These are phyloP conservation scores for Thelonectria olida DNA, from an alignment of 2,329 filamentous ascomycete genomes.

Conservation along the genomic window DNA sequence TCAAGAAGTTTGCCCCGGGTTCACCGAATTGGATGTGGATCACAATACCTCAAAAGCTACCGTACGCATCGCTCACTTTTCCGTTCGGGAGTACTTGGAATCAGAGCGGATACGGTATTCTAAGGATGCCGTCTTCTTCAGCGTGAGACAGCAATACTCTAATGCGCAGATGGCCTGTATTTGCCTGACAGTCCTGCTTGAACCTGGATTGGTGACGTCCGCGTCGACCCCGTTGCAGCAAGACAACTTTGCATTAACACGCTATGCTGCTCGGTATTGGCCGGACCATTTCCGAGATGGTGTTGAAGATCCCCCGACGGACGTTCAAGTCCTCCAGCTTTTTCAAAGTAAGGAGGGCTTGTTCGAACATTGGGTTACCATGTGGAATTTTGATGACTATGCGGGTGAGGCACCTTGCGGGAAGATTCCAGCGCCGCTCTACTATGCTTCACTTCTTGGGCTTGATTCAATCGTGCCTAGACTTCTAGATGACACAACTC, in stretches of 20 bases:
- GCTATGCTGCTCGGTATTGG: slow-evolving; percentile 1
- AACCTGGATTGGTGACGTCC: background rate
- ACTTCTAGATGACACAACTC: background rate
- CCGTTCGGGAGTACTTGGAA: slow-evolving; percentile 24
- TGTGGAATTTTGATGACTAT: background rate
- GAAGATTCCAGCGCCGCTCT: background rate
- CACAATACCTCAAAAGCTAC: background rate
- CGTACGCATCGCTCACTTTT: slow-evolving; percentile 20
- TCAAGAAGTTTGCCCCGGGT: slow-evolving; percentile 15
- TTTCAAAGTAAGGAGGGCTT: background rate
- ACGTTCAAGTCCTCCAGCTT: background rate
- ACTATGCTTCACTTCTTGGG: too few relatives aligned
- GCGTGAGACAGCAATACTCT: background rate
- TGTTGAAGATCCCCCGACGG: background rate
- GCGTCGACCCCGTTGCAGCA: background rate
- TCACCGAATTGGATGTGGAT: slow-evolving; percentile 5
- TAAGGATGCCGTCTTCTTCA: background rate
- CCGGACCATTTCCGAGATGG: slow-evolving; percentile 3
- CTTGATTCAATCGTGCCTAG: background rate
- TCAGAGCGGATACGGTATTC: slow-evolving; percentile 6
- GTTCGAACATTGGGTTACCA: background rate
- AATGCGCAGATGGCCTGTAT: slow-evolving; percentile 3
- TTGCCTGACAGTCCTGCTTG: slow-evolving; percentile 10
- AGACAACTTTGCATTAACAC: background rate
- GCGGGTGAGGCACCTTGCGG: background rate